phyloP scores from a whole-genome alignment of 768 basidiomycete genomes.

The Xanthoconium purpureum region DNA sequence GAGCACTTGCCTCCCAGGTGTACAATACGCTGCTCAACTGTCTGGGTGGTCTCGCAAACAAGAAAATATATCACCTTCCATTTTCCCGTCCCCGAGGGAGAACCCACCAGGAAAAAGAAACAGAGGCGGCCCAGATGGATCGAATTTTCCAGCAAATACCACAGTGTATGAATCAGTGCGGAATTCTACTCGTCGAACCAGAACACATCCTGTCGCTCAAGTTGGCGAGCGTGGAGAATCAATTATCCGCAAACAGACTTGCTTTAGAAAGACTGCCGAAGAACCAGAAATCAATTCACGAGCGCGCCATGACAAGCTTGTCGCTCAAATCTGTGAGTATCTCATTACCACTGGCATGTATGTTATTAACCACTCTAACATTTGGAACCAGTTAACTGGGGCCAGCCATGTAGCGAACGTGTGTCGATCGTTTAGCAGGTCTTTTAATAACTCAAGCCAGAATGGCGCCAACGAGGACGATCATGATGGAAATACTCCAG shows the following conservation, averaged over 20 bases:
- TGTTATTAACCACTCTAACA: no score
- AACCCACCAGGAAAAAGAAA: background rate
- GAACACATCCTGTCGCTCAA: no score
- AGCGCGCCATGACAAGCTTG: background rate
- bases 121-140: constrained; percentile 5
- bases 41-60: background rate
- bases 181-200: background rate
- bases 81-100: background rate
- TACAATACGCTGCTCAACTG: background rate
- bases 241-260: no score
- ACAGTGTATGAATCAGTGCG: background rate
- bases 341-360: no score
- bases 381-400: no score
- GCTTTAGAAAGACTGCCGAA: no score
- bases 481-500: no score
- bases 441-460: no score
- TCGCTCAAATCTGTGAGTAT: background rate
- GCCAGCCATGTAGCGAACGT: no score
- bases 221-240: no score
- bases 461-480: no score
- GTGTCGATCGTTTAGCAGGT: no score
- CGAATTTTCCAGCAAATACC: background rate
- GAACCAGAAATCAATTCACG: background rate
- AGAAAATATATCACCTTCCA: background rate
- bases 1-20: background rate